Evolutionary conservation across 2,329 filamentous ascomycete species (phyloP).

Genomic region (Leptoxyphium fumago): DNA sequence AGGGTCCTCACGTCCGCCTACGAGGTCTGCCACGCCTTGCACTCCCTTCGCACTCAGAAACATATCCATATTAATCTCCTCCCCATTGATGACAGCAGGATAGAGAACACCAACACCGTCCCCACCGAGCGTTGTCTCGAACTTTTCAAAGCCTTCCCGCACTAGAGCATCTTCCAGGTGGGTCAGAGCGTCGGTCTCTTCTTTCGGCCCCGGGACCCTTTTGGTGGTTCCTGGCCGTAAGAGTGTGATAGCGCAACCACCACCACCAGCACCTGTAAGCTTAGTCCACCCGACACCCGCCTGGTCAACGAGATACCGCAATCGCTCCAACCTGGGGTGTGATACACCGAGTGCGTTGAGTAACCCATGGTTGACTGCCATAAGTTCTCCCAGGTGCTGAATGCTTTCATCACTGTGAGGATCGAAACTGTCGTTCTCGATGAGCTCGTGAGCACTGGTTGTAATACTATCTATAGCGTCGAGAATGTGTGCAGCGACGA

Average conservation of each 20-base stretch:
- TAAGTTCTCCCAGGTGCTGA: constrained; percentile 68
- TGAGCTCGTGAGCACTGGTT: constrained; percentile 39
- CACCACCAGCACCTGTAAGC: constrained; percentile 86
- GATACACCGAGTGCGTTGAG: constrained; percentile 86
- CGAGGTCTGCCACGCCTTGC: constrained; percentile 73
- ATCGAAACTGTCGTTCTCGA: constrained; percentile 49
- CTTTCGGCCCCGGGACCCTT: constrained; percentile 13
- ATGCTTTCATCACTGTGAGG: constrained; percentile 47
- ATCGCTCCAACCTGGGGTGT: constrained; percentile 79
- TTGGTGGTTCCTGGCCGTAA: constrained; percentile 45
- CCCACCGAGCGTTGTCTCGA: constrained; percentile 78
- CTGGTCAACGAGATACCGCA: constrained; percentile 81
- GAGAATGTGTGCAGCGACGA: constrained; percentile 66
- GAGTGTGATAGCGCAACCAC: constrained; percentile 87
- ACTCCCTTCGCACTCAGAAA: constrained; percentile 73
- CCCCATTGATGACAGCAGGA: constrained; percentile 81
- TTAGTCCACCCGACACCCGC: constrained; percentile 93
- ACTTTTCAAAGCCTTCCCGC: constrained; percentile 58
- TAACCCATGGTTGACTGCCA: constrained; percentile 86
- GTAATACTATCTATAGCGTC: constrained; percentile 70
- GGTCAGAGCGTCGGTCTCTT: constrained; percentile 28
- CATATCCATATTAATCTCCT: constrained; percentile 84
- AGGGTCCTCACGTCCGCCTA: constrained; percentile 37
- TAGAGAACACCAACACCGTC: constrained; percentile 89
- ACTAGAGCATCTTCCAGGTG: constrained; percentile 47